A percentile compares a stretch with the other conserved stretches of the same genome.
phyloP scores from a whole-genome alignment of 306 rosid genomes.

The Cajanus cajan region DNA sequence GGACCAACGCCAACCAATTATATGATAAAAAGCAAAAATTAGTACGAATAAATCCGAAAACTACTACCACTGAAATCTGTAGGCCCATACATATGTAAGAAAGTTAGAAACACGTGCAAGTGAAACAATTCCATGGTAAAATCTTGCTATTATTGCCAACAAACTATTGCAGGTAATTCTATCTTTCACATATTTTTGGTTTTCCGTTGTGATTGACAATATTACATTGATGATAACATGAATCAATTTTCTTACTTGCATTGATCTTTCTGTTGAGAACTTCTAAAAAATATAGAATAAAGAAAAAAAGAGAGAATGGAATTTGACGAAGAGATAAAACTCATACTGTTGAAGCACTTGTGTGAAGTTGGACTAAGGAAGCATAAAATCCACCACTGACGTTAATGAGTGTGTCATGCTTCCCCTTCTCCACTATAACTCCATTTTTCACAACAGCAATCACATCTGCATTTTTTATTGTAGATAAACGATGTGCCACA shows the following conservation, averaged over 20 bases:
- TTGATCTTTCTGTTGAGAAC: neutral
- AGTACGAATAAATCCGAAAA: neutral
- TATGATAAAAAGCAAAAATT: neutral
- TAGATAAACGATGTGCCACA: slow-evolving; percentile 80
- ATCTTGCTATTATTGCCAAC: neutral
- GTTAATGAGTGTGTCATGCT: slow-evolving; percentile 62
- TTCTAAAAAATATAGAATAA: neutral
- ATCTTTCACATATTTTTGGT: neutral
- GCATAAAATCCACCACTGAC: slow-evolving; percentile 75
- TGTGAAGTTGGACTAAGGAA: slow-evolving; percentile 73
- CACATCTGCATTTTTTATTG: slow-evolving; percentile 79
- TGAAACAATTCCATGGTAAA: neutral
- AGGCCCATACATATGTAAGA: neutral
- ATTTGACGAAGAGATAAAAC: neutral
- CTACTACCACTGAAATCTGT: neutral
- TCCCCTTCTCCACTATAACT: slow-evolving; percentile 79
- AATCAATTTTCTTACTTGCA: slow-evolving; percentile 8
- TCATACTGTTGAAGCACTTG: slow-evolving; percentile 50
- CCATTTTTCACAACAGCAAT: slow-evolving; percentile 91
- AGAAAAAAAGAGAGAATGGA: neutral
- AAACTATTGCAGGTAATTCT: neutral
- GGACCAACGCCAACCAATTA: neutral
- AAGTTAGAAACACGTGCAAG: neutral
- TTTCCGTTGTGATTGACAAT: neutral
- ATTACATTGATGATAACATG: neutral